Conservation (phyloP, 2,329 filamentous ascomycete species). For the Seiridium unicorne region DNA sequence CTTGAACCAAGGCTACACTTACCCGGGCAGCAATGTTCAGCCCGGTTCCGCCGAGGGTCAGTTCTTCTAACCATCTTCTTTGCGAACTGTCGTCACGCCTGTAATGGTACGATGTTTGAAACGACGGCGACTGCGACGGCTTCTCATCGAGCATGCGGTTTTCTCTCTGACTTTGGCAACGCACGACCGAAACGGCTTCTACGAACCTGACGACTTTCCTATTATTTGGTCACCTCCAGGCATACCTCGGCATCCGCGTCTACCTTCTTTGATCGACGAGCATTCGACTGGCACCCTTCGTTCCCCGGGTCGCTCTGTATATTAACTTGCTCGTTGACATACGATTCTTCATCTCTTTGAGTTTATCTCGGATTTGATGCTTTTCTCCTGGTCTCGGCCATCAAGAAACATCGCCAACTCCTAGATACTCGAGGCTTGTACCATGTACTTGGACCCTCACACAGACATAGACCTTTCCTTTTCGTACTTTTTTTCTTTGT, state of each 20-base stretch:
- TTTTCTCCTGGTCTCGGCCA: constrained; percentile 12
- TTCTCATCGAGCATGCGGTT: constrained; percentile 18
- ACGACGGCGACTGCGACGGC: constrained; percentile 18
- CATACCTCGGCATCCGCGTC: constrained; percentile 17
- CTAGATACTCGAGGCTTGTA: constrained; percentile 17
- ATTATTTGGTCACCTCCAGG: constrained; percentile 9
- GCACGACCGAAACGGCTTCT: constrained; percentile 28
- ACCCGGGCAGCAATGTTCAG: constrained; percentile 21
- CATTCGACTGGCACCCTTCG: constrained; percentile 17
- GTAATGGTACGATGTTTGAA: constrained; percentile 30
- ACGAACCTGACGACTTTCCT: constrained; percentile 28
- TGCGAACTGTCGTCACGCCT: constrained; percentile 14
- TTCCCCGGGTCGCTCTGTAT: constrained; percentile 27
- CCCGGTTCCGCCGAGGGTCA: constrained; percentile 17
- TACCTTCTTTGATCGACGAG: constrained; percentile 18
- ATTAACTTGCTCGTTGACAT: constrained; percentile 26
- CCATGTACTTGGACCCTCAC: constrained; percentile 24
- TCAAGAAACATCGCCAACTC: background rate
- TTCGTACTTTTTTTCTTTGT: constrained; percentile 11
- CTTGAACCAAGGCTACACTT: constrained; percentile 23
- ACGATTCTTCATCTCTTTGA: constrained; percentile 15
- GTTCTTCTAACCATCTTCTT: constrained; percentile 26
- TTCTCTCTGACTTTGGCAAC: constrained; percentile 21
- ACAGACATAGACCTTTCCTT: constrained; percentile 24
- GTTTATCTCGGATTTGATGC: constrained; percentile 13